phyloP scores from a whole-genome alignment of 345 rosid genomes.

The Erysimum cheiranthoides region DNA sequence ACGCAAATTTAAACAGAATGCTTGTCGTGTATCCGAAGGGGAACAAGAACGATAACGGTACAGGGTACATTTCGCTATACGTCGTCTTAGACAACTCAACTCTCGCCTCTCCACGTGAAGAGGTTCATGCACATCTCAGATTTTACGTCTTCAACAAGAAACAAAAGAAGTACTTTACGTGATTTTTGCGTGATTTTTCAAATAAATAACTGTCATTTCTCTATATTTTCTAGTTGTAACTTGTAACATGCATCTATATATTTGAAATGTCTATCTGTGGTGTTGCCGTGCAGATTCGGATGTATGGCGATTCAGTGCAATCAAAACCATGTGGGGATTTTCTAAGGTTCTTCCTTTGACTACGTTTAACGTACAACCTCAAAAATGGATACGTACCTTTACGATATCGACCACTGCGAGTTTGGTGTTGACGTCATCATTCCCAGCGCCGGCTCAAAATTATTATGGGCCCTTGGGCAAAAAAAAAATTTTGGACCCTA shows the following conservation, averaged over 20 bases:
- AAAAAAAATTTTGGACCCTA: too few species aligned
- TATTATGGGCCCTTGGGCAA: too few species aligned
- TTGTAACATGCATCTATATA: not conserved
- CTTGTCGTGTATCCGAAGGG: conserved; percentile 15
- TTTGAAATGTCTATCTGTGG: not conserved
- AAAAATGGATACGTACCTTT: not conserved
- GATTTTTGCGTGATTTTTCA: too few species aligned
- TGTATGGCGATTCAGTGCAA: conserved; percentile 21
- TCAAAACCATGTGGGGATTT: conserved; percentile 22
- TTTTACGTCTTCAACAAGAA: conserved; percentile 29
- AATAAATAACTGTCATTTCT: not conserved
- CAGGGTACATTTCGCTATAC: conserved; percentile 10
- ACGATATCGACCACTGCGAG: not conserved
- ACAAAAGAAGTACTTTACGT: conserved; percentile 10
- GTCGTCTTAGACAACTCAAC: conserved; percentile 27
- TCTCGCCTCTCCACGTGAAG: conserved; percentile 3
- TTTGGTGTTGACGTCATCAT: conserved; percentile 14
- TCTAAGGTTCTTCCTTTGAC: conserved; percentile 8
- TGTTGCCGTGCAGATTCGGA: not conserved
- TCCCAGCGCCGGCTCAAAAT: too few species aligned
- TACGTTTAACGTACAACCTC: not conserved
- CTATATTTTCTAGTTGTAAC: not conserved
- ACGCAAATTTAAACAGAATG: not conserved
- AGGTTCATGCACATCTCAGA: conserved; percentile 1
- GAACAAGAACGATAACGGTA: conserved; percentile 15